phyloP scores from a whole-genome alignment of 768 basidiomycete species.

The Sporobolomyces roseus region DNA sequence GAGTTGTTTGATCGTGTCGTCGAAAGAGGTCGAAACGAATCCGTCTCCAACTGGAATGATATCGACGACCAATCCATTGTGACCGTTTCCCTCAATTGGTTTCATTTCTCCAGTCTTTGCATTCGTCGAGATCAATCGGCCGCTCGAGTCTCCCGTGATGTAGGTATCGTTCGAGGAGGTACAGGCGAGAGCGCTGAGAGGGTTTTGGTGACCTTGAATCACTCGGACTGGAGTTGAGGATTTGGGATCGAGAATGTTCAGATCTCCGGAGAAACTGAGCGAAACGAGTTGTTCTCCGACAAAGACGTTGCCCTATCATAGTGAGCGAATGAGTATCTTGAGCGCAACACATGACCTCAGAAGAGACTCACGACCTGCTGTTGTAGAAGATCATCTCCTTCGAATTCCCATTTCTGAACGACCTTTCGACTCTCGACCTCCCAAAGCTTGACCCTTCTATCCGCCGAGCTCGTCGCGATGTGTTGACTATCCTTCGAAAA shows the following conservation, averaged over 20 bases:
- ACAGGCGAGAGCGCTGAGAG: constrained; percentile 33
- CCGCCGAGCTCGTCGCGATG: constrained; percentile 48
- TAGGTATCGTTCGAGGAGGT: constrained; percentile 10
- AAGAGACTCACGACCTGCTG: constrained; percentile 32
- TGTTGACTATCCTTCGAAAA: constrained; percentile 23
- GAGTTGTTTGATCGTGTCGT: constrained; percentile 34
- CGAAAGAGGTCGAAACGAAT: constrained; percentile 19
- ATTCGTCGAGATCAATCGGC: constrained; percentile 1
- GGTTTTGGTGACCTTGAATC: constrained; percentile 36
- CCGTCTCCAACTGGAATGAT: constrained; percentile 3
- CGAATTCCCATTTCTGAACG: constrained; percentile 41
- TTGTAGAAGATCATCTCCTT: constrained; percentile 24
- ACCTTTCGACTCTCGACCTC: constrained; percentile 70
- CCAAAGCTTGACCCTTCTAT: constrained; percentile 86
- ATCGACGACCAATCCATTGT: constrained; percentile 23
- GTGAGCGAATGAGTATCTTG: background rate
- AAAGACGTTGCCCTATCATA: constrained; percentile 31
- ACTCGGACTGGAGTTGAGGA: constrained; percentile 7
- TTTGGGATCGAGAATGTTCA: constrained; percentile 35
- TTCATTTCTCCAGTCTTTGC: background rate
- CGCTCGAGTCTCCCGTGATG: constrained; percentile 34
- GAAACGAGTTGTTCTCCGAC: constrained; percentile 27
- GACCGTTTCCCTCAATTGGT: constrained; percentile 16
- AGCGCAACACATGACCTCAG: no score
- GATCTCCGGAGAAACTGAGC: constrained; percentile 33